A percentile compares a stretch with the other conserved stretches of the same genome.
Conservation (phyloP, 768 basidiomycete species). For the Fomitopsis serialis region DNA sequence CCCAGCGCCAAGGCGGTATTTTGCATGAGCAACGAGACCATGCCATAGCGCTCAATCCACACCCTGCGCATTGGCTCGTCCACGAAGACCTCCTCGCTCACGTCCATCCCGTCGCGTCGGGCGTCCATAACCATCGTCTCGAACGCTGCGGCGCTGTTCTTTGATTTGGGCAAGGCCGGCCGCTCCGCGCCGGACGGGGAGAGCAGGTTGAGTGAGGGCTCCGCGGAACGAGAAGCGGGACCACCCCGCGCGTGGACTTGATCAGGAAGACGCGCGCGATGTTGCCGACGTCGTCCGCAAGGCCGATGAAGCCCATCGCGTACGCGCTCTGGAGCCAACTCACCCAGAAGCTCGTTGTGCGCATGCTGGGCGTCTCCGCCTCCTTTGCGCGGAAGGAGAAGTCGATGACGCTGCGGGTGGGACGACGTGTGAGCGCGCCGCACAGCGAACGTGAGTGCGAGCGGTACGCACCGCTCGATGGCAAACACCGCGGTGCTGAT, state of each 20-base stretch:
- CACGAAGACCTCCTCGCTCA: not conserved
- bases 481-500: slow-evolving; percentile 28
- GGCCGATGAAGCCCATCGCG: slow-evolving; percentile 8
- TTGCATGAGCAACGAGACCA: not conserved
- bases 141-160: too few species aligned
- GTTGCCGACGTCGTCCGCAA: slow-evolving; percentile 7
- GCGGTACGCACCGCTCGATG: slow-evolving; percentile 31
- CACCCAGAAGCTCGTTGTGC: slow-evolving; percentile 8
- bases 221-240: not conserved
- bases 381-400: slow-evolving; percentile 18
- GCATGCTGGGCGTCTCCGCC: slow-evolving; percentile 10
- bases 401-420: slow-evolving; percentile 11
- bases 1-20: not conserved
- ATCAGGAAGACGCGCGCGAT: slow-evolving; percentile 9
- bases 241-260: not conserved
- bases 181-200: not conserved
- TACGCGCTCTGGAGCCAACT: slow-evolving; percentile 17
- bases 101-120: too few species aligned
- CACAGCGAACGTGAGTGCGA: not conserved
- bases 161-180: too few species aligned
- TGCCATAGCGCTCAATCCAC: not conserved
- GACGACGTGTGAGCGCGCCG: not conserved
- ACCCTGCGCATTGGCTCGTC: slow-evolving; percentile 3
- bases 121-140: too few species aligned
- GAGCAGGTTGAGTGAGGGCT: too few species aligned